These are phyloP conservation scores for Eimeria sp. DNA, from an alignment of 169 alveolate genomes.

Conservation along the genomic window DNA sequence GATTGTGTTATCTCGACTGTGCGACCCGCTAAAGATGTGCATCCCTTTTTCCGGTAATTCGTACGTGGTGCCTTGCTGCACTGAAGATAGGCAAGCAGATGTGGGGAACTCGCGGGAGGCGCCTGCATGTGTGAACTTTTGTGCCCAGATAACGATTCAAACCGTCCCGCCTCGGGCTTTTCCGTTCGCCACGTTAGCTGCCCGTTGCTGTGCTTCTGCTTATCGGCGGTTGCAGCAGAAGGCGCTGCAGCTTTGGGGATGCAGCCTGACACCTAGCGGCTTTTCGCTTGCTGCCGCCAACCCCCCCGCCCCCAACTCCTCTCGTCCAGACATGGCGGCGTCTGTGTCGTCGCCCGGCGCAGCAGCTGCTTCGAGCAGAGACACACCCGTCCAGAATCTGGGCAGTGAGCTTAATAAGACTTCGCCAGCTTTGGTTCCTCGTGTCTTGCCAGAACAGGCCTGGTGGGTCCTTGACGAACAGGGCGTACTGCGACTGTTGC, in stretches of 20 bases:
- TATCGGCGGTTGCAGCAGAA: conserved; percentile 49
- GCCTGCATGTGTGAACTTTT: neutral
- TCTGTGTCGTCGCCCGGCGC: neutral
- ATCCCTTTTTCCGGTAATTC: neutral
- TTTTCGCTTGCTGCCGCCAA: neutral
- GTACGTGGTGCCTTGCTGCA: neutral
- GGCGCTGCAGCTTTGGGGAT: conserved; percentile 52
- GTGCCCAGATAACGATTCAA: conserved; percentile 43
- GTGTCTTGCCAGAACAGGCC: neutral
- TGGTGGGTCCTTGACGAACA: conserved; percentile 68
- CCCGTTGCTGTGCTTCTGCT: conserved; percentile 63
- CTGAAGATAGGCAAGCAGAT: neutral
- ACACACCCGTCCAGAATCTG: neutral
- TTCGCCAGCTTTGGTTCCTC: neutral
- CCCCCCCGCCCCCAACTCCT: neutral
- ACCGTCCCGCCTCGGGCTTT: conserved; percentile 47
- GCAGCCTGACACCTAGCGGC: conserved; percentile 64
- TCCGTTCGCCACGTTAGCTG: conserved; percentile 62
- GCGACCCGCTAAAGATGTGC: neutral
- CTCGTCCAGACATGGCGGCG: neutral
- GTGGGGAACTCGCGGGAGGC: neutral
- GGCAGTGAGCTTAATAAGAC: neutral
- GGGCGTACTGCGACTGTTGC: conserved; percentile 62
- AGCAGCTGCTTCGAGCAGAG: neutral
- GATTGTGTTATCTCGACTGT: neutral